phyloP scores from a whole-genome alignment of 495 filamentous ascomycete genomes.

The Cercophora samala region DNA sequence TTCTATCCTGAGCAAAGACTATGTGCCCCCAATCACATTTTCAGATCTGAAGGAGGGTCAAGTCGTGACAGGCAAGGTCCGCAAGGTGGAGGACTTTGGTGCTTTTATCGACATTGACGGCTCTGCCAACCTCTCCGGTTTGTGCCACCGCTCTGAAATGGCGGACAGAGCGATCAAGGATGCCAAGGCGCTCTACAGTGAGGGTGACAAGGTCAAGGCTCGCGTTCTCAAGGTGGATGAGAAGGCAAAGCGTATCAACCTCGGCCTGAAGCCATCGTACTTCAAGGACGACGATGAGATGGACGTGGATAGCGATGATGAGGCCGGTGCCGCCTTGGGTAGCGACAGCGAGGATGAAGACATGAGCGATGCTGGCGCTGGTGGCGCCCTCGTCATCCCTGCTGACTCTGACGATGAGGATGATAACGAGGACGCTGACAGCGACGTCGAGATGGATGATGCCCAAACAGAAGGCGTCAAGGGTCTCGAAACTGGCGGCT shows the following conservation, averaged over 20 bases:
- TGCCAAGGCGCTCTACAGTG: conserved; percentile 76
- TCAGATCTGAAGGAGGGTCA: conserved; percentile 73
- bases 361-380: conserved; percentile 47
- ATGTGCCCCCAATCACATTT: conserved; percentile 63
- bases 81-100: conserved; percentile 91
- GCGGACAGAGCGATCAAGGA: conserved; percentile 75
- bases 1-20: conserved; percentile 77
- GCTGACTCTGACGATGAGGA: conserved; percentile 50
- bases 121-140: conserved; percentile 79
- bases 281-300: conserved; percentile 65
- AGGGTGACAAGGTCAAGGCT: conserved; percentile 88
- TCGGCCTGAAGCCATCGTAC: conserved; percentile 90
- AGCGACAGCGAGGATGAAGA: conserved; percentile 45
- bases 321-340: conserved; percentile 45
- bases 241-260: conserved; percentile 70
- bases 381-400: conserved; percentile 50
- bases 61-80: conserved; percentile 79
- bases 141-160: conserved; percentile 89
- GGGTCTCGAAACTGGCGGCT: conserved; percentile 74
- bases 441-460: conserved; percentile 51
- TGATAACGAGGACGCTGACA: conserved; percentile 36
- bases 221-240: conserved; percentile 74
- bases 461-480: conserved; percentile 30
- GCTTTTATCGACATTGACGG: conserved; percentile 88
- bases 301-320: conserved; percentile 51